These are phyloP conservation scores for Priceomyces medius DNA, from an alignment of 805 yeast genomes.

Conservation along the genomic window DNA sequence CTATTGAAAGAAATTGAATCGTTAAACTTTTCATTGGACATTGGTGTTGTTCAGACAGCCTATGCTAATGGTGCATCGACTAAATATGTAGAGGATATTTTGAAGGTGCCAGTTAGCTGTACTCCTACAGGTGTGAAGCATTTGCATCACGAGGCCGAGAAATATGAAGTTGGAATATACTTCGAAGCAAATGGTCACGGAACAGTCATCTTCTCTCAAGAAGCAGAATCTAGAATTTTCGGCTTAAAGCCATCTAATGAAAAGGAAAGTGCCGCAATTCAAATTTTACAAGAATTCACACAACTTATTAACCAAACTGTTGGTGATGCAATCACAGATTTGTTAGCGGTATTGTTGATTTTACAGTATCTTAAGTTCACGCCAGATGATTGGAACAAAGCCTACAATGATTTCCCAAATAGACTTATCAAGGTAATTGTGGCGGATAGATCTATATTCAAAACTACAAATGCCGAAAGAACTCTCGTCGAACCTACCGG, in stretches of 20 bases:
- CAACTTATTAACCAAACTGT: constrained; percentile 90
- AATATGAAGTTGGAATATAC: constrained; percentile 87
- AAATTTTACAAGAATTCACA: constrained; percentile 58
- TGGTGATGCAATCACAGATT: constrained; percentile 97
- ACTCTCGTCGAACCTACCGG: constrained; percentile 73
- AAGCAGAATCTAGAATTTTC: constrained; percentile 38
- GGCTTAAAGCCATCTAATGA: constrained; percentile 35
- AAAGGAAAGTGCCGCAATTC: constrained; percentile 49
- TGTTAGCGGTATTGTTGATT: constrained; percentile 72
- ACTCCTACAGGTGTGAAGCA: constrained; percentile 97
- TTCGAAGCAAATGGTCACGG: constrained; percentile 99
- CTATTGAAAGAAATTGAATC: constrained; percentile 48
- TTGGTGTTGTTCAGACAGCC: constrained; percentile 95
- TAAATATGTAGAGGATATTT: constrained; percentile 54
- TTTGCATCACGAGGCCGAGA: constrained; percentile 85
- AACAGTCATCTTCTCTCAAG: constrained; percentile 76
- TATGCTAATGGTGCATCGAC: constrained; percentile 96
- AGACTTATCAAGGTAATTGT: constrained; percentile 78
- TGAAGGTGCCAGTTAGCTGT: constrained; percentile 77
- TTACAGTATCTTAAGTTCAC: constrained; percentile 53
- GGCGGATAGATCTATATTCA: constrained; percentile 73
- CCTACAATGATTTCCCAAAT: constrained; percentile 86
- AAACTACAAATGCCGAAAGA: constrained; percentile 90
- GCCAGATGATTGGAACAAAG: constrained; percentile 71
- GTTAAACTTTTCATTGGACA: constrained; percentile 40